phyloP scores from a whole-genome alignment of 148 eudicot genomes.

The Linanthus parryae region DNA sequence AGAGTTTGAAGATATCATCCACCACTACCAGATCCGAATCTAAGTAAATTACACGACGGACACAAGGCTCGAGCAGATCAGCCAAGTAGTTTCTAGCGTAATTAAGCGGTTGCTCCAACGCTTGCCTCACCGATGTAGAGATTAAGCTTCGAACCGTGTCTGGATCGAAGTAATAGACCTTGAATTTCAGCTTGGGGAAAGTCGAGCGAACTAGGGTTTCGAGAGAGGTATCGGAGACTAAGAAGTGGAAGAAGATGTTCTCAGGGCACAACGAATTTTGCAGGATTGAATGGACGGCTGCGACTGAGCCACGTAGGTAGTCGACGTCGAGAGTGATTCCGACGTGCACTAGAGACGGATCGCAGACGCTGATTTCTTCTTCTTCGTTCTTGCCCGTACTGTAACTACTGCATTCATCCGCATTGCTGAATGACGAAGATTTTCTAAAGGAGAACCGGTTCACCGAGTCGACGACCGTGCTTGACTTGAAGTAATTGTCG shows the following conservation, averaged over 20 bases:
- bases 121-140: constrained; percentile 11
- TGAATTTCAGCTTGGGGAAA: constrained; percentile 13
- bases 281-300: constrained; percentile 25
- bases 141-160: constrained; percentile 3
- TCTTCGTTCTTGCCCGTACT: too few relatives aligned
- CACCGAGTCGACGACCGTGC: too few relatives aligned
- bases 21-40: constrained; percentile 12
- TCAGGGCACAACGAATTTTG: constrained; percentile 22
- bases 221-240: constrained; percentile 7
- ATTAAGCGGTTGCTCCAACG: constrained; percentile 11
- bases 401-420: too few relatives aligned
- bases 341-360: constrained; percentile 13
- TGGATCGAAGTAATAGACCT: constrained; percentile 16
- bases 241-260: constrained; percentile 14
- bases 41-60: constrained; percentile 5
- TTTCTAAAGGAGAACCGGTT: too few relatives aligned
- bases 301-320: constrained; percentile 27
- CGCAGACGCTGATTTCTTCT: too few relatives aligned
- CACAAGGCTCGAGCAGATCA: constrained; percentile 6
- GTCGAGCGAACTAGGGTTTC: constrained; percentile 13
- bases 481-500: too few relatives aligned
- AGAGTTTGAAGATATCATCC: constrained; percentile 11
- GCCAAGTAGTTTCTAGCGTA: constrained; percentile 22
- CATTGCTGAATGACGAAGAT: too few relatives aligned
- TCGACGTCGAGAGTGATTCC: constrained; percentile 21